phyloP scores from a whole-genome alignment of 768 basidiomycete species.

The Calvatia gigantea region DNA sequence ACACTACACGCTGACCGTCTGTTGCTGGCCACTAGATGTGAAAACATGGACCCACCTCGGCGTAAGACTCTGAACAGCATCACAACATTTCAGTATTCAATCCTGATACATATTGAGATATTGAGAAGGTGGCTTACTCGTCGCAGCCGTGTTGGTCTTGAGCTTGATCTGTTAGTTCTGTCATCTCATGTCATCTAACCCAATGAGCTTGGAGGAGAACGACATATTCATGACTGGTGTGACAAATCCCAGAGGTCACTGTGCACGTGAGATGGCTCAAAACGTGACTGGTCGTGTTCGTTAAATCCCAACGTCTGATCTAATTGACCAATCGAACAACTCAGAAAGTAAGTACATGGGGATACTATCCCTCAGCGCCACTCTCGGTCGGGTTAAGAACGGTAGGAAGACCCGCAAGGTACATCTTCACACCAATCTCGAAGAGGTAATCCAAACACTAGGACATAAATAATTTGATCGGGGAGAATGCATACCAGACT shows the following conservation, averaged over 20 bases:
- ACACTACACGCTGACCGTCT: conserved; percentile 40
- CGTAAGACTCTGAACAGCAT: background rate
- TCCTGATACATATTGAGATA: background rate
- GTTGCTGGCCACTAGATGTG: background rate
- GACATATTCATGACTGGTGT: background rate
- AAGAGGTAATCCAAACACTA: conserved; percentile 90
- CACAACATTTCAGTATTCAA: background rate
- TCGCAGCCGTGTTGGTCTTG: background rate
- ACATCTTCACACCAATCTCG: conserved; percentile 85
- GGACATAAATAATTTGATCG: background rate
- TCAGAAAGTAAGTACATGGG: background rate
- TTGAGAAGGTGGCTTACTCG: background rate
- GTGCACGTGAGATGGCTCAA: background rate
- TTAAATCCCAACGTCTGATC: no score
- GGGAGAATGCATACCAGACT: background rate
- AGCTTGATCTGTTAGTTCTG: no score
- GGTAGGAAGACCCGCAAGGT: conserved; percentile 54
- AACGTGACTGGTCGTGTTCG: background rate
- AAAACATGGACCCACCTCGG: background rate
- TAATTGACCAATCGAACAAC: background rate
- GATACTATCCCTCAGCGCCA: background rate
- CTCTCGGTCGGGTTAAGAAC: conserved; percentile 24
- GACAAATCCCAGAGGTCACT: background rate
- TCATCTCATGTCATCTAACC: no score
- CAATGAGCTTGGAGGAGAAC: background rate